Conservation (phyloP, 257 asterid species). For the Perilla frutescens region DNA sequence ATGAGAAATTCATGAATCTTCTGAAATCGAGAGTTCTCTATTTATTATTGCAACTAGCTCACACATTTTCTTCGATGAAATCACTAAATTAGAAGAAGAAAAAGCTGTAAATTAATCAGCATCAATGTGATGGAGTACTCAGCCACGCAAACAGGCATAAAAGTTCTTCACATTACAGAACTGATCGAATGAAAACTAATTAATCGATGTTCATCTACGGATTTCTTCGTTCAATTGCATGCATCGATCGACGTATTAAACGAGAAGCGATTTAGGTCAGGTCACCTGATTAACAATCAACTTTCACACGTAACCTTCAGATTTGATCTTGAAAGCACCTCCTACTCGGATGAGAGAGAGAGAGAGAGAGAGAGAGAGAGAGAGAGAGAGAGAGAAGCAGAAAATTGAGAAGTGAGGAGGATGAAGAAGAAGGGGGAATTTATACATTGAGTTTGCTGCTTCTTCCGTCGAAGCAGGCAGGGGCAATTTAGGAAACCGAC, state of each 20-base stretch:
- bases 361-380: constrained; percentile 24
- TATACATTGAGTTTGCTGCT: constrained; percentile 35
- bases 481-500: constrained; percentile 39
- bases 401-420: constrained; percentile 34
- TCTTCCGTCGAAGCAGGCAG: constrained; percentile 34
- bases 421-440: constrained; percentile 36
- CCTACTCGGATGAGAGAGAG: constrained; percentile 16
- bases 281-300: constrained; percentile 38
- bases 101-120: no score
- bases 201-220: constrained; percentile 1
- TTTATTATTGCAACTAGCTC: constrained; percentile 12
- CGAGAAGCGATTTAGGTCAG: constrained; percentile 3
- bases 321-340: constrained; percentile 22
- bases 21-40: constrained; percentile 7
- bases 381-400: constrained; percentile 38
- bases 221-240: neutral
- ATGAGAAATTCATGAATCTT: constrained; percentile 21
- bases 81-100: neutral
- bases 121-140: no score
- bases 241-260: constrained; percentile 7
- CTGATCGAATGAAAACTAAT: constrained; percentile 10
- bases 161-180: constrained; percentile 10
- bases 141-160: constrained; percentile 23
- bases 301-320: constrained; percentile 31
- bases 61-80: constrained; percentile 1